These are phyloP conservation scores for Deinandra increscens DNA, from an alignment of 129 eudicot genomes.

Conservation along the genomic window DNA sequence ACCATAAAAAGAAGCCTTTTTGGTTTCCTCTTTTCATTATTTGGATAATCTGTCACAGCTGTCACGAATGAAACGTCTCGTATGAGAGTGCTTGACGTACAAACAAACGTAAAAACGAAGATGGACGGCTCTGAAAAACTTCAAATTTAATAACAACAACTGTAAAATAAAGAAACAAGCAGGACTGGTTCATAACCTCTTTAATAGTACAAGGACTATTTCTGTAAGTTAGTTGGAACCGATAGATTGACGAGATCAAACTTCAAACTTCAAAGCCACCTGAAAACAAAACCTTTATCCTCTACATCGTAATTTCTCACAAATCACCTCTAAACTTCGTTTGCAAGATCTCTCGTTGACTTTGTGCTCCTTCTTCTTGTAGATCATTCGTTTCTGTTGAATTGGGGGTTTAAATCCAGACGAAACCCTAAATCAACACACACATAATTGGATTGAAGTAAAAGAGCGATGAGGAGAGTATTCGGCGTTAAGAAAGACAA, in stretches of 20 bases:
- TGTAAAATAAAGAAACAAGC: not conserved
- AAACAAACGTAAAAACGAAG: too few relatives aligned
- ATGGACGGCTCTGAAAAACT: not conserved
- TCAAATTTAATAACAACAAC: not conserved
- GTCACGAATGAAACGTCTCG: too few relatives aligned
- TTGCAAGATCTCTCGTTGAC: constrained; percentile 25
- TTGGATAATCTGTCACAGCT: too few relatives aligned
- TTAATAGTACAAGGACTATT: constrained; percentile 17
- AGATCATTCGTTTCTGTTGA: constrained; percentile 1
- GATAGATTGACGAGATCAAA: constrained; percentile 25
- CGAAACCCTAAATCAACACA: constrained; percentile 21
- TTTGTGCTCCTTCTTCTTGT: constrained; percentile 2
- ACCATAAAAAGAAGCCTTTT: too few relatives aligned
- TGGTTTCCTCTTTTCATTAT: too few relatives aligned
- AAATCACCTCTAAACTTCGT: constrained; percentile 7
- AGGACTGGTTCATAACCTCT: not conserved
- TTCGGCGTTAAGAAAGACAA: constrained; percentile 82
- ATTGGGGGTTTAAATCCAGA: constrained; percentile 21
- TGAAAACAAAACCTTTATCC: constrained; percentile 1
- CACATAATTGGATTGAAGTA: not conserved
- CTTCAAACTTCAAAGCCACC: too few relatives aligned
- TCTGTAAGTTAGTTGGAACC: not conserved
- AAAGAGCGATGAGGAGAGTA: constrained; percentile 67
- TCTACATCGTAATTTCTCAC: constrained; percentile 19
- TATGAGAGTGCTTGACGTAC: too few relatives aligned